Evolutionary conservation across 2,329 filamentous ascomycete genomes (phyloP).

Genomic region (Pseudogymnoascus sp.): DNA sequence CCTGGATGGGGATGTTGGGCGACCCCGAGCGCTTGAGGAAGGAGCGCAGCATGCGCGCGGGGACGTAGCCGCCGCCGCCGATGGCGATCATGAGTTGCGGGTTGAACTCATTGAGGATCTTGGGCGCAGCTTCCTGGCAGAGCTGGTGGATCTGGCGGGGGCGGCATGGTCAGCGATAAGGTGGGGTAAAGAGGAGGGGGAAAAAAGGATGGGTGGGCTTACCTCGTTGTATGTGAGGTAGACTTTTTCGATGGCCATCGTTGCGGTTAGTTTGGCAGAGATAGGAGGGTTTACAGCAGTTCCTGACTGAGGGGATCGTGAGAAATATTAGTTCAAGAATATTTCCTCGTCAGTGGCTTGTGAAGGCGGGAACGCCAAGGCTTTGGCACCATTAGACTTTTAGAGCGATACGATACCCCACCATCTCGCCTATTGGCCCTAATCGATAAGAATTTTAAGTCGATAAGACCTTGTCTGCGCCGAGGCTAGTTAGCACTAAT

Average conservation of each 20-base stretch:
- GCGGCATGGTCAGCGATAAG: constrained; percentile 3
- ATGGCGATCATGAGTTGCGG: constrained; percentile 98
- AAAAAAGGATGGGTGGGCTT: constrained; percentile 28
- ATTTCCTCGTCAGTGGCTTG: constrained; percentile 5
- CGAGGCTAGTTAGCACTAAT: not conserved
- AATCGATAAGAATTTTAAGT: not conserved
- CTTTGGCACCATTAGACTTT: constrained; percentile 2
- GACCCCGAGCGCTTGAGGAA: constrained; percentile 85
- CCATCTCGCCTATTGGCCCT: constrained; percentile 7
- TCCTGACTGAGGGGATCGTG: not conserved
- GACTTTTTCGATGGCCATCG: constrained; percentile 68
- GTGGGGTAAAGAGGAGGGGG: constrained; percentile 11
- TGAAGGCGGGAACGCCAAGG: not conserved
- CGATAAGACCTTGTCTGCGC: not conserved
- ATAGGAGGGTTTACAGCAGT: not conserved
- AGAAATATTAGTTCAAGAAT: constrained; percentile 4
- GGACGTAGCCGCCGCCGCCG: constrained; percentile 93
- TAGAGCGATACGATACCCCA: not conserved
- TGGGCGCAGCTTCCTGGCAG: constrained; percentile 75
- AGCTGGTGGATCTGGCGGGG: constrained; percentile 80
- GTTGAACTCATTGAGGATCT: constrained; percentile 76
- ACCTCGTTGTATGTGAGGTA: constrained; percentile 93
- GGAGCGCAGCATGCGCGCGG: constrained; percentile 90
- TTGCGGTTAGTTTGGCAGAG: constrained; percentile 26
- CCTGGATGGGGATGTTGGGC: constrained; percentile 97